These are phyloP conservation scores for Calonectria leucothoes DNA, from an alignment of 2,329 filamentous ascomycete genomes.

Conservation along the genomic window DNA sequence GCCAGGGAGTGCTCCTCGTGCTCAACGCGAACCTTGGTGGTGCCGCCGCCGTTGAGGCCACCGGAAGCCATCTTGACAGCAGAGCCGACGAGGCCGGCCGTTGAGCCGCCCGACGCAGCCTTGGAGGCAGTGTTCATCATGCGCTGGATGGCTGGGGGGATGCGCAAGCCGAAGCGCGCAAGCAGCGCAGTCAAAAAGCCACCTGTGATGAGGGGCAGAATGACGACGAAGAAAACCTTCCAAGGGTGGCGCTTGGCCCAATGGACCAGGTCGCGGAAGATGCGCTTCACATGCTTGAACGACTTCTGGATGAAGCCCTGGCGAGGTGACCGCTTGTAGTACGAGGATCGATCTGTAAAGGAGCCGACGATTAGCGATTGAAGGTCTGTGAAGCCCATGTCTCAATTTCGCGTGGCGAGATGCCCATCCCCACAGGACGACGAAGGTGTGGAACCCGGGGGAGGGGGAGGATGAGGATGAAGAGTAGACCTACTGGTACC, in stretches of 20 bases:
- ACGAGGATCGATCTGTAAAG: conserved; percentile 63
- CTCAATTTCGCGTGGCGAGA: background rate
- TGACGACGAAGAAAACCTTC: conserved; percentile 87
- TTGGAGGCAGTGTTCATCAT: conserved; percentile 66
- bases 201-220: conserved; percentile 88
- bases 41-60: conserved; percentile 40
- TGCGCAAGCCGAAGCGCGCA: conserved; percentile 80
- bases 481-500: conserved; percentile 49
- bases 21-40: conserved; percentile 45
- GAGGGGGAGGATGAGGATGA: background rate
- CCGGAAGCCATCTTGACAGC: conserved; percentile 65
- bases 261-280: conserved; percentile 82
- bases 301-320: conserved; percentile 81
- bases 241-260: conserved; percentile 87
- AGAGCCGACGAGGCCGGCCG: conserved; percentile 63
- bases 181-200: conserved; percentile 84
- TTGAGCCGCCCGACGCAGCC: conserved; percentile 59
- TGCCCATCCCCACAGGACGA: background rate
- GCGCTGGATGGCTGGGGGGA: conserved; percentile 74
- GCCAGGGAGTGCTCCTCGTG: conserved; percentile 46
- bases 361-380: conserved; percentile 2
- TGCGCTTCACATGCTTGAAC: conserved; percentile 79
- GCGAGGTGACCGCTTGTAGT: conserved; percentile 86
- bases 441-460: background rate
- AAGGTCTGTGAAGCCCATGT: background rate